Base-by-base conservation (phyloP, 2,329 filamentous ascomycete species). In the Pseudocercospora crystallina region DNA sequence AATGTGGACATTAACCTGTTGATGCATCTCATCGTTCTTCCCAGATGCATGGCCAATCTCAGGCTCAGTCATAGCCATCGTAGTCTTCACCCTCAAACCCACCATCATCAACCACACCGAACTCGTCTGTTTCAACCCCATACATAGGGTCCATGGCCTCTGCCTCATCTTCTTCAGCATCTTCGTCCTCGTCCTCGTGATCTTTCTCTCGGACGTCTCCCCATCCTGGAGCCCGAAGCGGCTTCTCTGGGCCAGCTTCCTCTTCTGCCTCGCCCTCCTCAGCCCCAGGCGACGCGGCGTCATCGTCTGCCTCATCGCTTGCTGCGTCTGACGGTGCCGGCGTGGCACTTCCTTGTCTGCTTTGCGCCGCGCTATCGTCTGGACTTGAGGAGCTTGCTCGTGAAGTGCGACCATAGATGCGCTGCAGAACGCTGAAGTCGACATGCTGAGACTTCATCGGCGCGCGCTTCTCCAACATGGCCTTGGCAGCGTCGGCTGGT, bases 381-480 rank as follows among this genome's bases (percentile, higher is more conserved):
- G 56, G 53, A 5, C 43, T 55, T 9, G 53, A 40, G 38, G 52
- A 49, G 35, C 54, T 56, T 20, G 54, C 51, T 15, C 56, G 51
- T 12, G 53, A 57, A 5, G 51, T 54, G 17, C 61, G 58, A 8
- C 62, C 61, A 38, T 75, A 76, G 4, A 76, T 61, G 30, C 68
- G 67, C 36, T 71, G 69, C 43, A 78, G 61, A 17, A 64, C 68
- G 14, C 74, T 73, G 59, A 77, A 79, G 54, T 79, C 72, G 57
- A 79, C 71, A 53, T 71, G 65, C 33, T 68, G 69, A 71, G 63
- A 76, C 74, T 8, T 66, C 63, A 49, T 64, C 29, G 68, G 57
- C 3, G 67, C 72, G 15, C 72, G 65, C 64, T 74, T 75, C 58
- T 72, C 68, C 36, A 77, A 47, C 75, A 78, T 78, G 38, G 70